These are phyloP conservation scores for Apiospora arundinis DNA, from an alignment of 2,329 filamentous ascomycete species.

Conservation along the genomic window DNA sequence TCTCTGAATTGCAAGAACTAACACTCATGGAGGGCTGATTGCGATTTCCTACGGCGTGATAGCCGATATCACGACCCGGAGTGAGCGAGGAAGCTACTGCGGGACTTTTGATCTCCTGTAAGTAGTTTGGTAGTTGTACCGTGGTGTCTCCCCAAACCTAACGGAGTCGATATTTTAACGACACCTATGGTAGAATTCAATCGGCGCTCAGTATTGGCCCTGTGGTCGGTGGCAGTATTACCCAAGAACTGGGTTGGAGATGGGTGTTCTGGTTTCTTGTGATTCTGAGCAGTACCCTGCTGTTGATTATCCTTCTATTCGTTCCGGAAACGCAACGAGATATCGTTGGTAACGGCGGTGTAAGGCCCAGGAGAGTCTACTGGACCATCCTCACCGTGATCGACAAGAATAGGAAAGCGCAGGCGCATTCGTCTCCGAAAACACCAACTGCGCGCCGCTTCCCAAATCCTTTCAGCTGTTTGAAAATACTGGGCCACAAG, in stretches of 20 bases:
- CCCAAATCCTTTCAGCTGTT: not conserved
- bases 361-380: not conserved
- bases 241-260: slow-evolving; percentile 42
- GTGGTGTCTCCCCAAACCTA: too few relatives aligned
- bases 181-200: not conserved
- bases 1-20: not conserved
- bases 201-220: slow-evolving; percentile 37
- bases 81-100: too few relatives aligned
- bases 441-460: not conserved
- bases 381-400: not conserved
- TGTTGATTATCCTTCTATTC: slow-evolving; percentile 28
- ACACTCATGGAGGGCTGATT: not conserved
- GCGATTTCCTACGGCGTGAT: too few relatives aligned
- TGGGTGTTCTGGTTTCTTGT: slow-evolving; percentile 49
- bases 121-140: too few relatives aligned
- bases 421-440: too few relatives aligned
- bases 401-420: not conserved
- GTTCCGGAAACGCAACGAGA: not conserved
- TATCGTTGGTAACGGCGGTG: not conserved
- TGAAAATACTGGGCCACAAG: not conserved
- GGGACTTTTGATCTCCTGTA: too few relatives aligned
- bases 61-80: too few relatives aligned
- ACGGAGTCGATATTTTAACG: too few relatives aligned
- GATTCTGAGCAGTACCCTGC: slow-evolving; percentile 36
- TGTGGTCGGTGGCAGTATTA: slow-evolving; percentile 42